Evolutionary conservation across 345 rosid genomes (phyloP).

Genomic region (Arabidopsis suecica): DNA sequence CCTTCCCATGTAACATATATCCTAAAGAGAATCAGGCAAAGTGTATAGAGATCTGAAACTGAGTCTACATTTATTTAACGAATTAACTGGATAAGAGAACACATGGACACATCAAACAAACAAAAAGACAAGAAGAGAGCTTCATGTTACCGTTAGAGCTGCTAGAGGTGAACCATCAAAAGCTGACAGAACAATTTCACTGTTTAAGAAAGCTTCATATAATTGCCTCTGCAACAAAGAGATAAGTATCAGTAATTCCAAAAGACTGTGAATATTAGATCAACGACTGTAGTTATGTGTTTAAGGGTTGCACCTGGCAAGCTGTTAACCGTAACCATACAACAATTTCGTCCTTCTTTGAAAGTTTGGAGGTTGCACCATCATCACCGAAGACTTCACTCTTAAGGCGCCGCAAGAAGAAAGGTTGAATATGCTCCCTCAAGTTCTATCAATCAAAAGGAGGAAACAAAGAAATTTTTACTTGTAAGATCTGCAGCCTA

Average conservation of each 20-base stretch:
- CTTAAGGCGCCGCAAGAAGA: constrained; percentile 90
- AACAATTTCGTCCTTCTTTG: constrained; percentile 88
- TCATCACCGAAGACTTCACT: constrained; percentile 78
- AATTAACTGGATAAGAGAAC: constrained; percentile 13
- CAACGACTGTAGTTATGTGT: not conserved
- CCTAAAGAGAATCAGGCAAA: constrained; percentile 5
- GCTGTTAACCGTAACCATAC: constrained; percentile 88
- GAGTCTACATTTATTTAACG: constrained; percentile 2
- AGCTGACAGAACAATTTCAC: constrained; percentile 93
- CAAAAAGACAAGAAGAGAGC: constrained; percentile 20
- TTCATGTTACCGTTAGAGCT: constrained; percentile 81
- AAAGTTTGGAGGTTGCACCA: constrained; percentile 63
- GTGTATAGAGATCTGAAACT: constrained; percentile 20
- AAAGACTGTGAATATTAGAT: constrained; percentile 29
- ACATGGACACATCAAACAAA: constrained; percentile 12
- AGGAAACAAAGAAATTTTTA: not conserved
- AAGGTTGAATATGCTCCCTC: constrained; percentile 90
- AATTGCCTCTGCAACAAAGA: constrained; percentile 67
- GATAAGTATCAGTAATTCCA: constrained; percentile 19
- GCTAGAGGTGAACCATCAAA: constrained; percentile 98
- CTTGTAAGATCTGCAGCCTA: constrained; percentile 21
- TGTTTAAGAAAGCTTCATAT: constrained; percentile 87
- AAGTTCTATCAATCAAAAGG: constrained; percentile 59
- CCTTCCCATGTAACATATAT: constrained; percentile 16
- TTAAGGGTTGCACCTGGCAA: constrained; percentile 70